phyloP scores from a whole-genome alignment of 169 alveolate species.

The Plasmodium vinckei region DNA sequence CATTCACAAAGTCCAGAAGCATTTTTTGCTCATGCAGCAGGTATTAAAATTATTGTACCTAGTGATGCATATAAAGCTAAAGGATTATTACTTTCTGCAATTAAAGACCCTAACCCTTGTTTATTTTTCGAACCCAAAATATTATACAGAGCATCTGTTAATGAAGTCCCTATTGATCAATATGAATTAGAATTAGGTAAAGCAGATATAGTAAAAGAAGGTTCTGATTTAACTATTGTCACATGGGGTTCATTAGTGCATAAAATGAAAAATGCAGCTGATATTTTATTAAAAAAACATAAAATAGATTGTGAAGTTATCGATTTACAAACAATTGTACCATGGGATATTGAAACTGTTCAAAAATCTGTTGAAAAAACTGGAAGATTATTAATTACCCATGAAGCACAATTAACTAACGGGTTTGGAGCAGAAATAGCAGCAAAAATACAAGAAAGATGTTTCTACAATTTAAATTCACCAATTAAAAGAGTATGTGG shows the following conservation, averaged over 20 bases:
- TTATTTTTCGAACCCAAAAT: constrained; percentile 98
- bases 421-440: constrained; percentile 97
- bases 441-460: constrained; percentile 92
- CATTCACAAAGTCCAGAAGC: constrained; percentile 98
- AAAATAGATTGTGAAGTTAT: constrained; percentile 94
- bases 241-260: constrained; percentile 91
- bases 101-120: constrained; percentile 93
- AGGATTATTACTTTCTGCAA: constrained; percentile 91
- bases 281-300: constrained; percentile 88
- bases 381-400: constrained; percentile 93
- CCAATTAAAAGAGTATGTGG: constrained; percentile 96
- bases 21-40: constrained; percentile 97
- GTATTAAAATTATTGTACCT: constrained; percentile 95
- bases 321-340: constrained; percentile 96
- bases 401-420: constrained; percentile 94
- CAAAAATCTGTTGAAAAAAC: constrained; percentile 94
- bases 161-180: constrained; percentile 93
- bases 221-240: constrained; percentile 91
- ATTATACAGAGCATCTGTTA: constrained; percentile 95
- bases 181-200: constrained; percentile 94
- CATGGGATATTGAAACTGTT: constrained; percentile 96
- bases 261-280: constrained; percentile 91
- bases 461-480: constrained; percentile 95
- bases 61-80: constrained; percentile 97
- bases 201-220: constrained; percentile 95